These are phyloP conservation scores for Talaromyces ruber DNA, from an alignment of 495 filamentous ascomycete genomes.

Conservation along the genomic window DNA sequence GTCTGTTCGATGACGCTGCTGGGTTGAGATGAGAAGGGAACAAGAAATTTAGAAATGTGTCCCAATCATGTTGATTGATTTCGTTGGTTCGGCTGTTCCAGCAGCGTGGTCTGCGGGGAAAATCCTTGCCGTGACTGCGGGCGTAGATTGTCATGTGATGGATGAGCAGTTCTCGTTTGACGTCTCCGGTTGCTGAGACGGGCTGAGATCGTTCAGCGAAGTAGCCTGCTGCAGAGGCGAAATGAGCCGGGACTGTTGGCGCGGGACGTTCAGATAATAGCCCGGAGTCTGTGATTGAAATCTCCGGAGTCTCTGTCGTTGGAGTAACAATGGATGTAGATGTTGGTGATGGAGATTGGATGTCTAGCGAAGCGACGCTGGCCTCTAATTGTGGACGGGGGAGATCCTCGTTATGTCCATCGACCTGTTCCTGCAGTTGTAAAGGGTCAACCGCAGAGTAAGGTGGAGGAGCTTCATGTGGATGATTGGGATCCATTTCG, in stretches of 20 bases:
- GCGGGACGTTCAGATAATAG: neutral
- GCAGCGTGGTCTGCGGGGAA: slow-evolving; percentile 36
- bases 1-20: slow-evolving; percentile 28
- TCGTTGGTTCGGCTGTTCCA: slow-evolving; percentile 29
- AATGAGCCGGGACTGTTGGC: slow-evolving; percentile 20
- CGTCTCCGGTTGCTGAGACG: slow-evolving; percentile 7
- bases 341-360: neutral
- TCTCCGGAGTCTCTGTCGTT: neutral
- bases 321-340: neutral
- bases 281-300: neutral
- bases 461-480: slow-evolving; percentile 35
- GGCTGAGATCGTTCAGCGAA: slow-evolving; percentile 31
- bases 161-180: slow-evolving; percentile 18
- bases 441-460: slow-evolving; percentile 39
- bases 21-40: slow-evolving; percentile 34
- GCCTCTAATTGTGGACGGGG: neutral
- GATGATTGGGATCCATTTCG: slow-evolving; percentile 5
- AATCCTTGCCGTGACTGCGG: slow-evolving; percentile 36
- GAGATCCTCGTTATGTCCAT: neutral
- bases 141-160: slow-evolving; percentile 38
- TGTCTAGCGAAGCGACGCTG: neutral
- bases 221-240: slow-evolving; percentile 35
- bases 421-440: slow-evolving; percentile 6
- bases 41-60: slow-evolving; percentile 39
- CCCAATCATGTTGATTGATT: slow-evolving; percentile 42